A percentile compares a stretch with the other conserved stretches of the same genome.
Evolutionary conservation across 2,329 filamentous ascomycete species (phyloP).

Genomic region (Cadophora malorum): DNA sequence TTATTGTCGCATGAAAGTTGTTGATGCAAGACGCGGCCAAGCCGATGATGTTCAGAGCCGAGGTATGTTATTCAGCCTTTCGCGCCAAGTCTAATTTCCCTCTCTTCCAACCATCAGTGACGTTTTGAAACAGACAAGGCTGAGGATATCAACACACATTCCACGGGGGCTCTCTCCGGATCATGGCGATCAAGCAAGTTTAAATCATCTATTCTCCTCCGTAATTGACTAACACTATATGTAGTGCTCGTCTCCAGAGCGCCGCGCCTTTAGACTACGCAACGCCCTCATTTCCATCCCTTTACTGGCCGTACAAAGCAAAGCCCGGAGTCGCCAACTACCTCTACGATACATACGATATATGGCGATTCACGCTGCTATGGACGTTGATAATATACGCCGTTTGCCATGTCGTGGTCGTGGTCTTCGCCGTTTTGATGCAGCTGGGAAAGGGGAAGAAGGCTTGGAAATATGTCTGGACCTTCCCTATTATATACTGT

Average conservation of each 20-base stretch:
- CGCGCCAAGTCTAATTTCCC: constrained; percentile 13
- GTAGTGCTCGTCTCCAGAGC: constrained; percentile 38
- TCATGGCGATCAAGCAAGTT: constrained; percentile 36
- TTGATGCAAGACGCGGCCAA: constrained; percentile 20
- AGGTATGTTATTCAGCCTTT: constrained; percentile 33
- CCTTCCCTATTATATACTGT: constrained; percentile 65
- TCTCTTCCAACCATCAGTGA: constrained; percentile 9
- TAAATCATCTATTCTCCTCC: not conserved
- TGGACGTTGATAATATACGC: constrained; percentile 73
- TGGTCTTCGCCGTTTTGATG: constrained; percentile 64
- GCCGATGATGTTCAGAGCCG: constrained; percentile 24
- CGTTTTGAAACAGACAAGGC: constrained; percentile 16
- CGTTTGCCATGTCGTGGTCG: constrained; percentile 63
- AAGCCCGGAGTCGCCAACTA: constrained; percentile 51
- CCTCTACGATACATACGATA: constrained; percentile 67
- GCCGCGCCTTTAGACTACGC: constrained; percentile 56
- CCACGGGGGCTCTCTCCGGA: not conserved
- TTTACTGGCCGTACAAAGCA: constrained; percentile 65
- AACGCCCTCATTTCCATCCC: constrained; percentile 68
- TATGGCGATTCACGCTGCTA: constrained; percentile 72
- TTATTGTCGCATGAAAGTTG: constrained; percentile 21
- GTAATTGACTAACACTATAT: constrained; percentile 23
- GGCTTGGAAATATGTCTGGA: constrained; percentile 54
- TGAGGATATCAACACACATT: constrained; percentile 19
- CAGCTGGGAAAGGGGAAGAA: constrained; percentile 52